A percentile compares a stretch with the other conserved stretches of the same genome.
These are phyloP conservation scores for Asclepias syriaca DNA, from an alignment of 257 asterid species.

Conservation along the genomic window DNA sequence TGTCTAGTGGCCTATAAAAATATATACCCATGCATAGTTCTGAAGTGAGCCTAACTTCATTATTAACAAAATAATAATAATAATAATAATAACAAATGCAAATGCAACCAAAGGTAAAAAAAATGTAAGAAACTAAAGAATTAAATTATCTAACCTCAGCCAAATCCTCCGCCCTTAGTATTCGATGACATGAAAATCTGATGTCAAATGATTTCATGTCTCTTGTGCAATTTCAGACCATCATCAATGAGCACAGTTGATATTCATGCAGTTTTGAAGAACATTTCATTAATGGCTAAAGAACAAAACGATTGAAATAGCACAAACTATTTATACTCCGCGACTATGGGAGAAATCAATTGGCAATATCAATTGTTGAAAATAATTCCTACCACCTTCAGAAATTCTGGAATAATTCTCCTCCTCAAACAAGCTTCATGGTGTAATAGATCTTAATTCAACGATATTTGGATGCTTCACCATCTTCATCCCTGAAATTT, in stretches of 20 bases:
- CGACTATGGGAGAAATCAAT: slow-evolving; percentile 54
- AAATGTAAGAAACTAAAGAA: background rate
- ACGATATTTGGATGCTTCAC: slow-evolving; percentile 50
- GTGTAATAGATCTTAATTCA: slow-evolving; percentile 48
- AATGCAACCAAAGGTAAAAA: background rate
- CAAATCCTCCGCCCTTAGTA: slow-evolving; percentile 66
- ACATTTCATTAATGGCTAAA: no score
- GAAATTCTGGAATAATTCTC: slow-evolving; percentile 46
- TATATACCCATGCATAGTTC: no score
- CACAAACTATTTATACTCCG: slow-evolving; percentile 26
- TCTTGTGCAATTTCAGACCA: slow-evolving; percentile 66
- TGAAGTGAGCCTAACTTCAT: no score
- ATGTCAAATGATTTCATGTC: slow-evolving; percentile 60
- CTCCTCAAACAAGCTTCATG: slow-evolving; percentile 49
- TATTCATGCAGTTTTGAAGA: no score
- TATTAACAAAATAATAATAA: background rate
- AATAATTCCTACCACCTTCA: slow-evolving; percentile 44
- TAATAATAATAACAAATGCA: slow-evolving; percentile 6
- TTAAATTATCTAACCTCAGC: slow-evolving; percentile 55
- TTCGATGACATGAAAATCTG: no score
- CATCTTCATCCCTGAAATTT: slow-evolving; percentile 54
- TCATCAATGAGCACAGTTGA: slow-evolving; percentile 75
- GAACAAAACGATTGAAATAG: no score
- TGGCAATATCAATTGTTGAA: no score
- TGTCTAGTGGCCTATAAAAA: no score